Base-by-base conservation (phyloP, 306 rosid genomes). In the Prosopis cineraria region DNA sequence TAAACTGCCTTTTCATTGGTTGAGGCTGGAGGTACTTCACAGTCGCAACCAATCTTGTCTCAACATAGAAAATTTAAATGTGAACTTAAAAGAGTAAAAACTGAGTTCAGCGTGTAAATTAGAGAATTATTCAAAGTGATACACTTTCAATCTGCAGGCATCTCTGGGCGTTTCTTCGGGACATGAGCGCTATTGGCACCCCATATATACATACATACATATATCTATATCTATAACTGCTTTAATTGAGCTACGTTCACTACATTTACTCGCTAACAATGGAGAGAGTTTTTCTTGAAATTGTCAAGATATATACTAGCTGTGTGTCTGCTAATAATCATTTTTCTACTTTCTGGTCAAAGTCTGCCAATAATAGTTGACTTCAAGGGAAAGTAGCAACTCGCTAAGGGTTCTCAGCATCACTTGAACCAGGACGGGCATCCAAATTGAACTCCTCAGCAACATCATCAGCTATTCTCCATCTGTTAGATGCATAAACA, bases 361-460 rank as follows among this genome's bases (percentile, higher is more conserved):
- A 52, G 60, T 65, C 73, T 84, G 70, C 88, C 70, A 78, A 78
- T 34, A 75, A 66, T 45, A 48, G 48, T 74, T 67, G 36, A 72
- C 52, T 66, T 72, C 69, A 50, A 31, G 27, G 36, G 73, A 68
- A 36, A 70, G 27, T 31, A 83, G 78, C 27, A 78, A 69, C 79
- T 82, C 29, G 84, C 87, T 88, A 93, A 4, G 88, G 73, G 83
- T 82, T 86, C 60, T 93, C 93, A 8, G 83, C 60, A 73, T 93
- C 97, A 50, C 98, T 88, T 45, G 95, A 89, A 80, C 88, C 81
- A 64, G 84, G 86, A 66, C 70, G 83, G 40, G 81, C 84, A 52
- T 91, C 95, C 78, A 85, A 75, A 80, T 80, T 84, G 81, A 85
- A 83, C n/a, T 91, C 95, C 70, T 88, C 92, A 4, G 78, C 81